Conservation (phyloP, 257 asterid species). For the Agastache rugosa region DNA sequence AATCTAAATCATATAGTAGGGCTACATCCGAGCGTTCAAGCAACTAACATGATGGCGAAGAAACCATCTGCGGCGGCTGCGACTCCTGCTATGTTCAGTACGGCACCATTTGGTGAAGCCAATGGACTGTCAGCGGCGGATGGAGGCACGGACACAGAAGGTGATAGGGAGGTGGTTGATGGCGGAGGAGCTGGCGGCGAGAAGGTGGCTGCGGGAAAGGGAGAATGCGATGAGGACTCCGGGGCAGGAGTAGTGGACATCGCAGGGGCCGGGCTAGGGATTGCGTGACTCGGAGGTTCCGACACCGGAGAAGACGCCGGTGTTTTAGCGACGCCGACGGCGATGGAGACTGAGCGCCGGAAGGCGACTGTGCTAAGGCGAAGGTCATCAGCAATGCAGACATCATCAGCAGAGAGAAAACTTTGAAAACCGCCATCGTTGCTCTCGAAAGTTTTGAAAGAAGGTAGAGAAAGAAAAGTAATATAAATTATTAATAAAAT, state of each 20-base stretch:
- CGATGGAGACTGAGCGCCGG: slow-evolving; percentile 21
- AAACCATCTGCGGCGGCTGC: slow-evolving; percentile 35
- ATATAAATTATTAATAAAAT: no score
- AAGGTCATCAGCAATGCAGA: slow-evolving; percentile 38
- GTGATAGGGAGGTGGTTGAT: slow-evolving; percentile 37
- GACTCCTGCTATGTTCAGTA: slow-evolving; percentile 32
- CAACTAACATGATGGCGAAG: slow-evolving; percentile 39
- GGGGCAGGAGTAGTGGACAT: slow-evolving; percentile 21
- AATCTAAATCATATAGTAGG: neutral
- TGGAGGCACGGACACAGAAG: slow-evolving; percentile 41
- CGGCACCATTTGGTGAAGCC: slow-evolving; percentile 32
- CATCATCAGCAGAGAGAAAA: slow-evolving; percentile 27
- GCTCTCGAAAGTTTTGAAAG: neutral
- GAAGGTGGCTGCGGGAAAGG: slow-evolving; percentile 27
- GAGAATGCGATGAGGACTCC: slow-evolving; percentile 38
- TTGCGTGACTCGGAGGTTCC: slow-evolving; percentile 22
- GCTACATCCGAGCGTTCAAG: slow-evolving; percentile 15
- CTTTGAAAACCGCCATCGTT: slow-evolving; percentile 45
- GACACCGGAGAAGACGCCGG: slow-evolving; percentile 34
- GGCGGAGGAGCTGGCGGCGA: slow-evolving; percentile 48
- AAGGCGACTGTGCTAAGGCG: slow-evolving; percentile 40
- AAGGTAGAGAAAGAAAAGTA: neutral
- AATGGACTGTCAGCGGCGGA: slow-evolving; percentile 22
- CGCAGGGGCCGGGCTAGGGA: slow-evolving; percentile 32
- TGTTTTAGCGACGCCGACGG: slow-evolving; percentile 31